These are phyloP conservation scores for Sporothrix curviconia DNA, from an alignment of 2,329 filamentous ascomycete species.

Conservation along the genomic window DNA sequence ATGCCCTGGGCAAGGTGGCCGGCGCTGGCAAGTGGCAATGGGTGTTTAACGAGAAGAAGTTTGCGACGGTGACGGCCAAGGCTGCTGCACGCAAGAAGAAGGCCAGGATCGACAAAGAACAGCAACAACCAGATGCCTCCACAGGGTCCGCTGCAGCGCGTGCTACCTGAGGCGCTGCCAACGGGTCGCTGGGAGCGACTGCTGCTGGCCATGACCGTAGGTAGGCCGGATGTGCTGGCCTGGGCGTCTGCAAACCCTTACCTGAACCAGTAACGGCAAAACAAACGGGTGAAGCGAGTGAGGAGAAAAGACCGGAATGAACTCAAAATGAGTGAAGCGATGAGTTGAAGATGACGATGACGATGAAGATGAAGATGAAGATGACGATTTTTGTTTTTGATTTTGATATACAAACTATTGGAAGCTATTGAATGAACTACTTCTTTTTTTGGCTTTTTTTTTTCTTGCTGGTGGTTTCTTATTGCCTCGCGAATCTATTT, in stretches of 20 bases:
- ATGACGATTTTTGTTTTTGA: not conserved
- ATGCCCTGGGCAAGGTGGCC: slow-evolving; percentile 23
- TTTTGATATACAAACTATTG: not conserved
- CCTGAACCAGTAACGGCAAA: not conserved
- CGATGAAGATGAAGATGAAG: not conserved
- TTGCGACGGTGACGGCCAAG: too few relatives aligned
- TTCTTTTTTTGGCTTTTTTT: not conserved
- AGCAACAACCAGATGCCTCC: slow-evolving; percentile 11
- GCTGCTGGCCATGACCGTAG: slow-evolving; percentile 17
- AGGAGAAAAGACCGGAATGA: not conserved
- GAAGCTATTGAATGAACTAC: not conserved
- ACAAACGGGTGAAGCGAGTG: not conserved
- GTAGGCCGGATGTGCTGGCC: slow-evolving; percentile 15
- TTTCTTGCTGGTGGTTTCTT: not conserved
- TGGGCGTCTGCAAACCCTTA: slow-evolving; percentile 14
- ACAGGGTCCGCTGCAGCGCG: slow-evolving; percentile 1
- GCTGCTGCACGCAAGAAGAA: too few relatives aligned
- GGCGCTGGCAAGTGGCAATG: slow-evolving; percentile 27
- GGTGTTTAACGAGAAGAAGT: slow-evolving; percentile 25
- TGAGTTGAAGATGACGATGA: not conserved
- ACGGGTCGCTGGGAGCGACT: slow-evolving; percentile 29
- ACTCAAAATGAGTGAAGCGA: too few relatives aligned
- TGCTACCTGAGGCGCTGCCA: slow-evolving; percentile 29
- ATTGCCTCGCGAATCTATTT: not conserved
- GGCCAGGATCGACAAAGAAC: not conserved